phyloP scores from a whole-genome alignment of 2,329 filamentous ascomycete species.

The Bretziella fagacearum region DNA sequence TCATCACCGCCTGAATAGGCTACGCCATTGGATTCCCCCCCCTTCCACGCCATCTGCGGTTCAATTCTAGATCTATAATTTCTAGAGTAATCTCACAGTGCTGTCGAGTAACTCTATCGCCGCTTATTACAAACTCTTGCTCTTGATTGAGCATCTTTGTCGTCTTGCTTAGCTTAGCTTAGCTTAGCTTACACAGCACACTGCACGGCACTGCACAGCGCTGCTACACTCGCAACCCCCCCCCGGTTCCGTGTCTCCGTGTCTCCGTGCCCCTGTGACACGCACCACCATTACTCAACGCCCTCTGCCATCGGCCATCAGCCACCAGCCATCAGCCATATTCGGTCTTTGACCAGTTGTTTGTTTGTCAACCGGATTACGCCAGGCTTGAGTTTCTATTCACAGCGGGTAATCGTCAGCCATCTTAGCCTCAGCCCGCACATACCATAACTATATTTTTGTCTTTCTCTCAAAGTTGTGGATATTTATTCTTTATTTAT shows the following conservation, averaged over 20 bases:
- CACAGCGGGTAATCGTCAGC: too few species aligned
- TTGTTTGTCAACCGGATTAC: neutral
- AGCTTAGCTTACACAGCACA: neutral
- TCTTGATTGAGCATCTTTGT: neutral
- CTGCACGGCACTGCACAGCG: neutral
- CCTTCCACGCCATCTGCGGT: neutral
- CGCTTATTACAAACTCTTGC: neutral
- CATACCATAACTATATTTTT: too few species aligned
- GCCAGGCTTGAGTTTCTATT: neutral
- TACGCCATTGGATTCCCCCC: neutral
- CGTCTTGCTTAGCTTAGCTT: neutral
- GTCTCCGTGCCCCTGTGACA: neutral
- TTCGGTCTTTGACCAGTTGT: neutral
- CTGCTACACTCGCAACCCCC: constrained; percentile 5
- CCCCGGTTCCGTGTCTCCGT: neutral
- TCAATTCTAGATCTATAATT: neutral
- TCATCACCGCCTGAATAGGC: neutral
- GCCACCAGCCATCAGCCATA: neutral
- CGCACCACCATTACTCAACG: constrained; percentile 1
- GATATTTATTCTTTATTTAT: too few species aligned
- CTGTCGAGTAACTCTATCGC: too few species aligned
- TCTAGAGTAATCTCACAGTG: too few species aligned
- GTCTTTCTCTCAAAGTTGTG: too few species aligned
- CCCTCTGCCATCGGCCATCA: neutral
- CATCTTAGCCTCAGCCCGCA: too few species aligned